phyloP scores from a whole-genome alignment of 257 asterid genomes.

The Solanum sejunctum region DNA sequence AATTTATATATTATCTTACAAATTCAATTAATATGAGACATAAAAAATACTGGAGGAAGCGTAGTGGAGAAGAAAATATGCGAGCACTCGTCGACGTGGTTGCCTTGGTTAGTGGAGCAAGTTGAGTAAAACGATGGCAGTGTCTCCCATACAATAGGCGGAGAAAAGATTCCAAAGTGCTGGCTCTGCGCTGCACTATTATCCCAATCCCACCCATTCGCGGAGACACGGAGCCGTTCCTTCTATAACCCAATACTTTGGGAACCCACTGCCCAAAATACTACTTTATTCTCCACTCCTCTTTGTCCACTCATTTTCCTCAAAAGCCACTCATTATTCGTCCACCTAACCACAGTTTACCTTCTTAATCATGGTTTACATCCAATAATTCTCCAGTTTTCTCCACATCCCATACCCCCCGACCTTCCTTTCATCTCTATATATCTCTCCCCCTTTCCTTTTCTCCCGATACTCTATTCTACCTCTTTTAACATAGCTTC shows the following conservation, averaged over 20 bases:
- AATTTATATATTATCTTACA: too few relatives aligned
- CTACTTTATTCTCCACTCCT: not conserved
- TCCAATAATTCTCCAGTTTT: constrained; percentile 4
- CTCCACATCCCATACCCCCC: constrained; percentile 13
- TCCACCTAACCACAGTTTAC: not conserved
- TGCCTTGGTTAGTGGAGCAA: not conserved
- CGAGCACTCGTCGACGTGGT: not conserved
- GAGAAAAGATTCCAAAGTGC: not conserved
- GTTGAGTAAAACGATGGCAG: not conserved
- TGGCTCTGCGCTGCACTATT: not conserved
- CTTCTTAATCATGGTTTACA: constrained; percentile 5
- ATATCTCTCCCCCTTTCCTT: not conserved
- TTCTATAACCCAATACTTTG: constrained; percentile 45
- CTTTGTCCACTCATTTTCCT: constrained; percentile 7
- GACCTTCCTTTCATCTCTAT: constrained; percentile 7
- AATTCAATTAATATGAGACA: too few relatives aligned
- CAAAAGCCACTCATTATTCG: not conserved
- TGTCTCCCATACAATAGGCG: constrained; percentile 14
- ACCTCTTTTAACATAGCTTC: not conserved
- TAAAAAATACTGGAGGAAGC: too few relatives aligned
- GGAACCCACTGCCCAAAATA: constrained; percentile 6
- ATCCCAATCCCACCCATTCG: constrained; percentile 23
- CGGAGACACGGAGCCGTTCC: constrained; percentile 69
- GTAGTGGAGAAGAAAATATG: not conserved
- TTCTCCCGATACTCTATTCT: not conserved